These are phyloP conservation scores for Gossypium turneri DNA, from an alignment of 345 rosid species.

Conservation along the genomic window DNA sequence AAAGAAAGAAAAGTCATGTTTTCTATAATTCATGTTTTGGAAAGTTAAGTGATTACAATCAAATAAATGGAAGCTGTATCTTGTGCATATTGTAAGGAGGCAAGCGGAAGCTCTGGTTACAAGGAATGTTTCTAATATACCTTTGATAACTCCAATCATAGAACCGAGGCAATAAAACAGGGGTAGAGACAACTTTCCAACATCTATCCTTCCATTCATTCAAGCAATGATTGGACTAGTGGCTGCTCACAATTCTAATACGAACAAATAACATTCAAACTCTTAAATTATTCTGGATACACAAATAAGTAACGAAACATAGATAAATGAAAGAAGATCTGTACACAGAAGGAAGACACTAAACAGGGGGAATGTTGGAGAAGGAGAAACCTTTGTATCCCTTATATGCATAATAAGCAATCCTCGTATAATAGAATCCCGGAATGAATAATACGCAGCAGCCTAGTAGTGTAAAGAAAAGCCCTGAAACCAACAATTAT, in stretches of 20 bases:
- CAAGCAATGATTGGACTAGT: not conserved
- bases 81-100: conserved; percentile 56
- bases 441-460: conserved; percentile 79
- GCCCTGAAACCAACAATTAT: conserved; percentile 40
- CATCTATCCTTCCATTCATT: not conserved
- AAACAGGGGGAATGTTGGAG: conserved; percentile 85
- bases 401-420: conserved; percentile 88
- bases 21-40: no score
- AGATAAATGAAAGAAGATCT: conserved; percentile 15
- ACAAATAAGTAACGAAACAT: not conserved
- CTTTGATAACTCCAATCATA: conserved; percentile 25
- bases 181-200: not conserved
- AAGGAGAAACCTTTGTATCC: conserved; percentile 97
- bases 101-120: conserved; percentile 50
- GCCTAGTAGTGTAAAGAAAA: conserved; percentile 80
- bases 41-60: no score
- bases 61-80: conserved; percentile 54
- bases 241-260: not conserved
- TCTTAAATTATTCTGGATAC: not conserved
- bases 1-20: no score
- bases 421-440: conserved; percentile 84
- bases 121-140: conserved; percentile 72
- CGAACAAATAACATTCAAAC: conserved; percentile 1
- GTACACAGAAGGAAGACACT: conserved; percentile 25
- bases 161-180: not conserved